phyloP scores from a whole-genome alignment of 371 early-diverging fungal species.

The Nematocida major region DNA sequence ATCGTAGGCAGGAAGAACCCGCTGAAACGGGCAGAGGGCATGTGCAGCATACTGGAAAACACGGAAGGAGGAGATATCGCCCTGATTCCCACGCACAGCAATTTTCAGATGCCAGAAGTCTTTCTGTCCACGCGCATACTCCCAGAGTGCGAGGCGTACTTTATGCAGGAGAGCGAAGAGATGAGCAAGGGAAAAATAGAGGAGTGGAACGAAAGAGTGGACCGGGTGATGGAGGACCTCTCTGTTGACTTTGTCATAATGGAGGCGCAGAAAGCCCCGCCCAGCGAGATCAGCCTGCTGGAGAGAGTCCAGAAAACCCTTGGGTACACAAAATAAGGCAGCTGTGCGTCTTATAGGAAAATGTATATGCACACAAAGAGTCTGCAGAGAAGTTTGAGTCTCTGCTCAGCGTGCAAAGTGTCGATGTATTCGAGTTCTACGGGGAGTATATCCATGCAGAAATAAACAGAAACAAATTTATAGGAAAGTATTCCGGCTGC shows the following conservation, averaged over 20 bases:
- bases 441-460: not conserved
- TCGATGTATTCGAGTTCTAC: not conserved
- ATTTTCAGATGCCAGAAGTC: conserved; percentile 60
- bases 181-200: not conserved
- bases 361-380: too few species aligned
- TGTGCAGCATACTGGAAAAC: conserved; percentile 20
- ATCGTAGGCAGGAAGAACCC: conserved; percentile 11
- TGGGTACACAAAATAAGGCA: not conserved
- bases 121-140: conserved; percentile 54
- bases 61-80: conserved; percentile 15
- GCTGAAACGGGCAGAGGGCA: conserved; percentile 18
- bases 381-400: too few species aligned
- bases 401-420: too few species aligned
- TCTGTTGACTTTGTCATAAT: not conserved
- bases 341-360: not conserved
- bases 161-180: conserved; percentile 22
- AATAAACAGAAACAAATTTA: not conserved
- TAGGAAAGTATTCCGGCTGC: not conserved
- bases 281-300: not conserved
- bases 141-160: conserved; percentile 49
- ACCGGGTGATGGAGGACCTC: conserved; percentile 37
- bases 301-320: not conserved
- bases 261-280: not conserved
- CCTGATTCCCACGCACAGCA: conserved; percentile 55
- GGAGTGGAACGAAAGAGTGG: conserved; percentile 46